Base-by-base conservation (phyloP, 2,329 filamentous ascomycete species). In the Conoideocrella luteorostrata region DNA sequence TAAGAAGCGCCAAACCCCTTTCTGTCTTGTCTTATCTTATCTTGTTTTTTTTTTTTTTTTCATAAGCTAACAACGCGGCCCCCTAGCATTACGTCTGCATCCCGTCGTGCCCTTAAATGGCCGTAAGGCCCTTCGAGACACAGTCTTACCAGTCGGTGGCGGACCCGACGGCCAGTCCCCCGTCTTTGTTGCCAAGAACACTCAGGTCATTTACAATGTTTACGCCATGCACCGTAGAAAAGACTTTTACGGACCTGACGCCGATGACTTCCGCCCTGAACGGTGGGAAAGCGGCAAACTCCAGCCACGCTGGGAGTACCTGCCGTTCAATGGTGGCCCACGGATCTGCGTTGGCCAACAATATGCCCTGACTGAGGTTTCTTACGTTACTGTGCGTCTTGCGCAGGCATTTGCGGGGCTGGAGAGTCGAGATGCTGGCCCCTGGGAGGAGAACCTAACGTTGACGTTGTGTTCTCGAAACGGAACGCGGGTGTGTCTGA, bases 81-180 rank as follows among this genome's bases (percentile, higher is more conserved):
- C n/a, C n/a, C n/a, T n/a, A 56, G 64, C 67, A 13, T 63, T 76
- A 7, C 69, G 73, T 13, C 54, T 74, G 2, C 63, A 73, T 48
- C 68, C 72, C 2, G 61, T 67, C 4, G 69, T 75, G 5, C 71
- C 74, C 2, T 49, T 61, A 21, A 78, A 77, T 53, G 58, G 58
- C 5, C 70, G 75, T 20, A 52, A 59, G 24, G 73, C 74, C 0
- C 53, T 63, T 7, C 56, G 57, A 33, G 71, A 77, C 55, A 75
- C 72, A 1, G 59, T 67, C 0, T 59, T 78, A 0, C 75, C 75
- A 1, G 50, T 59, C 0, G 75, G 75, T 17, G 75, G 75, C 33
- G 75, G 75, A 0, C 55, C 59, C 1, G 63, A 74, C 37, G 67
- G 70, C 12, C 55, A 50, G 11, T 57, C 60, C 0, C 73, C 75